These are phyloP conservation scores for Aquilaria sinensis DNA, from an alignment of 345 rosid genomes.

Conservation along the genomic window DNA sequence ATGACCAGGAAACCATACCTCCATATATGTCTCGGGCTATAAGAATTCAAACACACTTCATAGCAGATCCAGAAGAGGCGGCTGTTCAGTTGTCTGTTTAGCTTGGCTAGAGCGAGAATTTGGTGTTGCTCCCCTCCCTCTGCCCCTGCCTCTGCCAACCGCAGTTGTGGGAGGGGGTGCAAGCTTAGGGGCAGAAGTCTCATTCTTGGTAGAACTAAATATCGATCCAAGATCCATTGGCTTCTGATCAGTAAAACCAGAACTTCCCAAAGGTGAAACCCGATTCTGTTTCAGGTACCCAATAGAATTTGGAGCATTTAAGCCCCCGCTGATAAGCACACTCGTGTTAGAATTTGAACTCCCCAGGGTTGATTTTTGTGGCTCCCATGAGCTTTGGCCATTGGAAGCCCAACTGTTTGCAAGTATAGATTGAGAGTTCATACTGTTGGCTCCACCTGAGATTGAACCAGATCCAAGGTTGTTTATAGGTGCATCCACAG, in stretches of 20 bases:
- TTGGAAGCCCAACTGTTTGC: conserved; percentile 49
- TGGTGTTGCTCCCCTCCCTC: conserved; percentile 39
- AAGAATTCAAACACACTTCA: conserved; percentile 14
- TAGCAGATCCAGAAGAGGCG: conserved; percentile 70
- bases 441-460: conserved; percentile 18
- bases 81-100: conserved; percentile 46
- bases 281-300: conserved; percentile 57
- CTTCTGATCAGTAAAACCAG: conserved; percentile 39
- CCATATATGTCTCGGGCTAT: not conserved
- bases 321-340: conserved; percentile 23
- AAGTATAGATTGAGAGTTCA: conserved; percentile 25
- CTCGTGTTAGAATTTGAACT: conserved; percentile 24
- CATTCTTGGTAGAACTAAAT: conserved; percentile 57
- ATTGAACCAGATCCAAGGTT: conserved; percentile 23
- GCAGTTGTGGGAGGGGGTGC: conserved; percentile 85
- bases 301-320: conserved; percentile 35
- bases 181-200: conserved; percentile 56
- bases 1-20: too few relatives aligned
- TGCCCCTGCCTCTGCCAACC: conserved; percentile 77
- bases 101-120: conserved; percentile 32
- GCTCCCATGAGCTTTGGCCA: conserved; percentile 30
- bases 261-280: conserved; percentile 22
- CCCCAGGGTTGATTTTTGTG: conserved; percentile 36
- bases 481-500: conserved; percentile 14
- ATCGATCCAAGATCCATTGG: conserved; percentile 61